Base-by-base conservation (phyloP, 1,284 basidiomycete genomes). In the Crucibulum parvulum region DNA sequence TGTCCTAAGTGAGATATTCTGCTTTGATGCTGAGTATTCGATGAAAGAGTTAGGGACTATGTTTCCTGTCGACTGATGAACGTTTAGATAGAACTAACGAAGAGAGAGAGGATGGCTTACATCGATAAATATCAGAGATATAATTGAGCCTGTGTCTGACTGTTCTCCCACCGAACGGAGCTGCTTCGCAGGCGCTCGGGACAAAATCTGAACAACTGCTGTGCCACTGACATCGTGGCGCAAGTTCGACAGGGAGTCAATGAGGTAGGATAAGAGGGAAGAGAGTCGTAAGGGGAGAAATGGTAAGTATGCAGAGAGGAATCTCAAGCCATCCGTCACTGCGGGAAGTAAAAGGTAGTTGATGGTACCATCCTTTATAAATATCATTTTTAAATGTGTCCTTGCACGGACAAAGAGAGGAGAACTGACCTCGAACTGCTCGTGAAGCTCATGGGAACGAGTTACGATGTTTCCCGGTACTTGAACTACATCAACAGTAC, bases 401-500 rank as follows among this genome's bases (percentile, higher is more conserved):
- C 35, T 45, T 61, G 41, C 57, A 16, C 51, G 47, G 45, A 53
- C 11, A 43, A 53, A 55, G 7, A 37, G 16, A 48, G 53, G 39
- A 39, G 41, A 54, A 65, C 79, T 54, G 61, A 91, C 92, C 85
- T 93, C 91, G 56, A 93, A 93, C 59, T 86, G 89, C 69, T 92
- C 91, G 61, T 90, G 84, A 38, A 83, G 75, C 56, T 85, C 80
- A n/a, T 76, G 70, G 2, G 86, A 78, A 62, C 86, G 81, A 15
- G 90, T 92, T 2, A 91, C 81, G 24, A 91, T 79, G 18, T 72
- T 80, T 1, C 92, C 89, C 7, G 91, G 90, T 7, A 91, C 92
- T 67, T 94, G 92, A 0, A 94, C 91, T 16, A 93, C 82, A 60
- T 91, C 86, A 24, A 95, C 91, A 0, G 87, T 92, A 0, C 93